phyloP scores from a whole-genome alignment of 1,284 basidiomycete genomes.

The Ceratobasidium sp. region DNA sequence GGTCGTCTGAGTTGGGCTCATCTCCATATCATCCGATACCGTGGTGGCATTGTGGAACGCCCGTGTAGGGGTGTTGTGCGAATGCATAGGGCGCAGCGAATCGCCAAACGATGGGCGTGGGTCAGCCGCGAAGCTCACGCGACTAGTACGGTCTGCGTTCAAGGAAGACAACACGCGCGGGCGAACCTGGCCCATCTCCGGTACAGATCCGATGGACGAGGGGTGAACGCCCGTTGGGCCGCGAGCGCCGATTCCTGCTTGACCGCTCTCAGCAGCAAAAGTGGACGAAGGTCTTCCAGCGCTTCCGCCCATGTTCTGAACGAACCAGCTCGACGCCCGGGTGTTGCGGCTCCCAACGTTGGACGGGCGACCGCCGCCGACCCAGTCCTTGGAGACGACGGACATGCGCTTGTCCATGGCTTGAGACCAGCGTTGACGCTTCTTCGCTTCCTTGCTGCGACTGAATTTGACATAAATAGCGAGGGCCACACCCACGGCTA shows the following conservation, averaged over 20 bases:
- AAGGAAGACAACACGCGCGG: constrained; percentile 60
- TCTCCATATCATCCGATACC: constrained; percentile 52
- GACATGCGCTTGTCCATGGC: constrained; percentile 85
- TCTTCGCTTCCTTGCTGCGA: constrained; percentile 67
- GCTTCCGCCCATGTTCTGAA: constrained; percentile 43
- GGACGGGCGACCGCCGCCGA: constrained; percentile 77
- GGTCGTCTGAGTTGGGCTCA: constrained; percentile 74
- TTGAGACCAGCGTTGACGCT: constrained; percentile 75
- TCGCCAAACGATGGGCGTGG: constrained; percentile 53
- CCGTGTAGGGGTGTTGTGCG: constrained; percentile 59
- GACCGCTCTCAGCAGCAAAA: constrained; percentile 59
- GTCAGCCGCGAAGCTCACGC: constrained; percentile 80
- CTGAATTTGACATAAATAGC: constrained; percentile 68
- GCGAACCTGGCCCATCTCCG: constrained; percentile 63
- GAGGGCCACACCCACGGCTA: constrained; percentile 63
- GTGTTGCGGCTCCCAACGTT: constrained; percentile 56
- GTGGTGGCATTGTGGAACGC: constrained; percentile 64
- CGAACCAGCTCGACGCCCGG: constrained; percentile 56
- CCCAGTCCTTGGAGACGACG: constrained; percentile 78
- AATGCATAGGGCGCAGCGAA: constrained; percentile 43
- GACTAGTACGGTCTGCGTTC: constrained; percentile 62
- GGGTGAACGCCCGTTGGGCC: constrained; percentile 30
- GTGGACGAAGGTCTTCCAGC: constrained; percentile 62
- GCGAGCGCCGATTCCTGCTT: constrained; percentile 58
- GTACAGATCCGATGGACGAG: constrained; percentile 49